Conservation (phyloP, 768 basidiomycete genomes). For the Tubosaeta sp. region DNA sequence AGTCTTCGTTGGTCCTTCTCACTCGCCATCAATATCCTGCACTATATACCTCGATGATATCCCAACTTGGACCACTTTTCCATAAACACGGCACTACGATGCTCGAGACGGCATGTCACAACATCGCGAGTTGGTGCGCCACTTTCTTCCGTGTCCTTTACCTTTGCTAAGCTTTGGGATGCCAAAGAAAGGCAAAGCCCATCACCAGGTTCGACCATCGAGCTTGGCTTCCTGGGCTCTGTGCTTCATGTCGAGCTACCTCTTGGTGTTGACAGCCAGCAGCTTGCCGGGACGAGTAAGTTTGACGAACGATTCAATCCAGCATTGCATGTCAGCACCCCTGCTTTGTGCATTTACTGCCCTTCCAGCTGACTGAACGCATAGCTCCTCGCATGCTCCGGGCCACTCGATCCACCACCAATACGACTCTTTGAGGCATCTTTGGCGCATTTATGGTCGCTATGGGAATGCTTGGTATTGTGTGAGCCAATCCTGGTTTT, state of each 20-base stretch:
- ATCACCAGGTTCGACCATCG: constrained; percentile 56
- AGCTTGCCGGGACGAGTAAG: constrained; percentile 53
- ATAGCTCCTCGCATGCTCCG: constrained; percentile 66
- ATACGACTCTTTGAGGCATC: constrained; percentile 60
- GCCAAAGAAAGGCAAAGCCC: constrained; percentile 75
- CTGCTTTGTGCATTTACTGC: too few species aligned
- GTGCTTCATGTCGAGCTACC: constrained; percentile 74
- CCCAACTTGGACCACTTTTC: constrained; percentile 70
- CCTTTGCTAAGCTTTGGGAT: constrained; percentile 11
- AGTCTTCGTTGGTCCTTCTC: constrained; percentile 64
- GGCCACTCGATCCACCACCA: constrained; percentile 55
- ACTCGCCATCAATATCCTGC: constrained; percentile 79
- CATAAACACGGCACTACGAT: constrained; percentile 71
- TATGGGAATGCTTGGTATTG: constrained; percentile 92
- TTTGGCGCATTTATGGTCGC: constrained; percentile 68
- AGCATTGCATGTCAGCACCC: constrained; percentile 40
- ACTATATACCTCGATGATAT: constrained; percentile 67
- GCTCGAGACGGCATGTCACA: constrained; percentile 82
- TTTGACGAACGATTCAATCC: constrained; percentile 53
- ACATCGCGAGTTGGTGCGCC: constrained; percentile 78
- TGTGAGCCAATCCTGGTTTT: constrained; percentile 89
- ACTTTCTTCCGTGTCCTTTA: not conserved
- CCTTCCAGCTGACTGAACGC: not conserved
- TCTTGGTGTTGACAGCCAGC: constrained; percentile 63
- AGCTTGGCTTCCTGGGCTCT: constrained; percentile 81